These are phyloP conservation scores for Lentinula detonsa DNA, from an alignment of 768 basidiomycete genomes.

Conservation along the genomic window DNA sequence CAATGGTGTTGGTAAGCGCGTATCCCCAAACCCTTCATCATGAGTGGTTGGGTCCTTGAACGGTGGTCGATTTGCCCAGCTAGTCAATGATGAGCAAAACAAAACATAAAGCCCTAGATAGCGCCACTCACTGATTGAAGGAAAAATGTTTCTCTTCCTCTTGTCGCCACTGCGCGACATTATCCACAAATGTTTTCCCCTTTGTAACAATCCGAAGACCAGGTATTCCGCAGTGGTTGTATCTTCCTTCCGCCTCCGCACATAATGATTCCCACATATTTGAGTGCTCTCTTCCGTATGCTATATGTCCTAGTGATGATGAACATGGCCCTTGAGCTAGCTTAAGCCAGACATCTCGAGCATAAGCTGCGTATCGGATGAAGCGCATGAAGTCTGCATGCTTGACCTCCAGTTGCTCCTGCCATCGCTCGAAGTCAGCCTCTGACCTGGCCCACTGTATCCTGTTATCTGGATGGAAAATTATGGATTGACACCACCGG, in stretches of 20 bases:
- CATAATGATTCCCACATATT: neutral
- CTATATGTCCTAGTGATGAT: no score
- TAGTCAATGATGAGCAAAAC: neutral
- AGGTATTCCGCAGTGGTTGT: neutral
- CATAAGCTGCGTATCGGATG: neutral
- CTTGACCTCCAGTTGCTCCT: constrained; percentile 8
- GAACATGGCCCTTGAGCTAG: no score
- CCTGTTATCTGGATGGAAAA: neutral
- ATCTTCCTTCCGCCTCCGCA: neutral
- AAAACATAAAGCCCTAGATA: neutral
- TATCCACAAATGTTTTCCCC: neutral
- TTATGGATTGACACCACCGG: no score
- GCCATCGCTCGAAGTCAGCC: constrained; percentile 9
- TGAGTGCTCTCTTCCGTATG: no score
- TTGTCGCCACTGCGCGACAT: neutral
- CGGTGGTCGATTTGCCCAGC: neutral
- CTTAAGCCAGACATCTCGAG: neutral
- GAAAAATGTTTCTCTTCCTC: neutral
- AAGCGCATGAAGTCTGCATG: constrained; percentile 8
- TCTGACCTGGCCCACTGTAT: neutral
- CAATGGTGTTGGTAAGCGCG: neutral
- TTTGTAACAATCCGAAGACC: neutral
- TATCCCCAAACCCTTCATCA: neutral
- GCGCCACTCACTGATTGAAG: neutral
- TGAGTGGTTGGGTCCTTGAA: neutral